Base-by-base conservation (phyloP, 768 basidiomycete species). In the Auriculariales sp. region DNA sequence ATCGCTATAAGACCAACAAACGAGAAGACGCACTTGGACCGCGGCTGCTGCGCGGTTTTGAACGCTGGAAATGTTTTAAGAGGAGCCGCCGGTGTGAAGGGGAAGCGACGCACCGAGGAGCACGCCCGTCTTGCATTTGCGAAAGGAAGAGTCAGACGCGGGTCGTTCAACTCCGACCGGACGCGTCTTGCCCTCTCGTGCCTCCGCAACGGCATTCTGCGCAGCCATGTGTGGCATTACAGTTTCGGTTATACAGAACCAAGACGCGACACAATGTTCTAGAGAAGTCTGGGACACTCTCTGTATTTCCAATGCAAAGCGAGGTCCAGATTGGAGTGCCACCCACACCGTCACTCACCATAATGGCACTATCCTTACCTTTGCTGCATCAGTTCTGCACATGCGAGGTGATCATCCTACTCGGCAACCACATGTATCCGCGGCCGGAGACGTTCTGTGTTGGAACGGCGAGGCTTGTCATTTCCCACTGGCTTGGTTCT, bases 11-110 rank as follows among this genome's bases (percentile, higher is more conserved):
- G 48, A 47, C 46, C 49, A 45, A 51, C 33, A 36, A 30, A 3
- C 34, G 30, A 24, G 28, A 47, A 29, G 32, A 63, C 77, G 54
- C 47, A 87, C 90, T 66, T 94, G 91, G 53, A 97, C 73, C 52
- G 90, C 85, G 46, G 94, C 94, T 33, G 94, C 84, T 15, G 94
- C 94, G 47, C 94, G 77, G 66, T 98, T 98, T 75, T 94, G 93
- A 55, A 98, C 91, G 51, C 86, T 88, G 50, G 14, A 49, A n/a
- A 24, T 24, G 9, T n/a, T 49, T 45, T 12, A 42, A 7, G 25
- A 39, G 55, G 49, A 25, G 36, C 30, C 51, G 14, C 49, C 50
- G 36, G 24, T 9, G 28, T n/a, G 9, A 30, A 25, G 12, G 24
- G 12, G 3, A 32, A 24, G 51, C 9, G 29, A 57, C 61, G 24